These are phyloP conservation scores for Aspergillus affinis DNA, from an alignment of 495 filamentous ascomycete genomes.

Conservation along the genomic window DNA sequence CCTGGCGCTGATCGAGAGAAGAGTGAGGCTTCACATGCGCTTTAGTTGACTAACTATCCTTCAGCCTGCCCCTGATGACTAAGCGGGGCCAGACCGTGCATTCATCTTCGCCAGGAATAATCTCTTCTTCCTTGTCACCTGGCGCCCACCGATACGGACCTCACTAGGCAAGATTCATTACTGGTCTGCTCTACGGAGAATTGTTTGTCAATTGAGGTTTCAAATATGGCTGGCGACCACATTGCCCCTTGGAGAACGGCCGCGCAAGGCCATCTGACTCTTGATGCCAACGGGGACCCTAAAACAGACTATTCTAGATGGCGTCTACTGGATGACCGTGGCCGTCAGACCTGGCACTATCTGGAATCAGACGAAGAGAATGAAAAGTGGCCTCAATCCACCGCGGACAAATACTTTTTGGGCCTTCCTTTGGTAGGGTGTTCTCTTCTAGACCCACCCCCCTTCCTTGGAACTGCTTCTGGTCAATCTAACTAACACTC, in stretches of 20 bases:
- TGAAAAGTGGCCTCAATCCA: conserved; percentile 79
- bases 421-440: conserved; percentile 64
- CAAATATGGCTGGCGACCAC: conserved; percentile 14
- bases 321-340: conserved; percentile 78
- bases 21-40: too few species aligned
- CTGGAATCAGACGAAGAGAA: conserved; percentile 73
- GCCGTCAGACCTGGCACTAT: conserved; percentile 92
- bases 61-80: conserved; percentile 16
- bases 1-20: too few species aligned
- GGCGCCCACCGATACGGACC: conserved; percentile 11
- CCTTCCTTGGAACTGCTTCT: not conserved
- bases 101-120: not conserved
- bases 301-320: conserved; percentile 78
- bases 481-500: conserved; percentile 17
- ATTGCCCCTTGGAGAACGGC: conserved; percentile 44
- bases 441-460: not conserved
- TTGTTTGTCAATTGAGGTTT: not conserved
- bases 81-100: conserved; percentile 7
- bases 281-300: conserved; percentile 41
- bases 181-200: not conserved
- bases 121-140: not conserved
- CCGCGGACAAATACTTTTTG: conserved; percentile 80
- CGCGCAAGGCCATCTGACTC: conserved; percentile 39
- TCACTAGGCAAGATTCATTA: not conserved
- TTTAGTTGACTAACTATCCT: not conserved